Conservation (phyloP, 495 filamentous ascomycete genomes). For the Podospora pseudocomata region DNA sequence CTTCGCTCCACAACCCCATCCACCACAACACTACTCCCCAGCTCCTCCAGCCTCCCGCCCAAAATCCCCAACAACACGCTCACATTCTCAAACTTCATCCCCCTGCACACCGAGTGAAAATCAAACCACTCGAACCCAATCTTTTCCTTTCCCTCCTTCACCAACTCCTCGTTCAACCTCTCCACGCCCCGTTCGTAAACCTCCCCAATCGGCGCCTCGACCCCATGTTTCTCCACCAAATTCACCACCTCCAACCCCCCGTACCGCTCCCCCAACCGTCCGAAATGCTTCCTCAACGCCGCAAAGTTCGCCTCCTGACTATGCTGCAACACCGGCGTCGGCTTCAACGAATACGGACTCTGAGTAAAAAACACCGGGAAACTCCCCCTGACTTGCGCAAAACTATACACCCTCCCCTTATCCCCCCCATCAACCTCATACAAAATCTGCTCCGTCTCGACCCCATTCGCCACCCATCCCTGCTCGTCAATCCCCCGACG, state of each 20-base stretch:
- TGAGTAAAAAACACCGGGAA: slow-evolving; percentile 93
- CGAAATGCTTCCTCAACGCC: slow-evolving; percentile 78
- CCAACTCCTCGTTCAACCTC: slow-evolving; percentile 58
- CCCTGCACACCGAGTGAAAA: slow-evolving; percentile 83
- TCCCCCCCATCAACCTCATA: slow-evolving; percentile 56
- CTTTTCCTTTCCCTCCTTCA: slow-evolving; percentile 44
- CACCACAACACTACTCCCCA: slow-evolving; percentile 60
- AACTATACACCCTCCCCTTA: slow-evolving; percentile 67
- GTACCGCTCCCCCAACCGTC: slow-evolving; percentile 60
- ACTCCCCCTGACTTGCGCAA: slow-evolving; percentile 79
- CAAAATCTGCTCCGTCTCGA: slow-evolving; percentile 92
- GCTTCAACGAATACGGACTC: slow-evolving; percentile 87
- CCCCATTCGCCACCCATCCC: slow-evolving; percentile 81
- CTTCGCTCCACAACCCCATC: slow-evolving; percentile 42
- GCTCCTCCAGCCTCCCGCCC: slow-evolving; percentile 56
- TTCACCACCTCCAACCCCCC: slow-evolving; percentile 75
- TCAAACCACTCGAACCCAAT: slow-evolving; percentile 90
- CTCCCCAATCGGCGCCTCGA: slow-evolving; percentile 72
- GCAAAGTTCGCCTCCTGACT: slow-evolving; percentile 68
- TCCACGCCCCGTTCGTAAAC: slow-evolving; percentile 65
- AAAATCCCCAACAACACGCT: slow-evolving; percentile 68
- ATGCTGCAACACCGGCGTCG: slow-evolving; percentile 74
- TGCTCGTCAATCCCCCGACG: slow-evolving; percentile 87
- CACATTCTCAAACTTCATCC: slow-evolving; percentile 97
- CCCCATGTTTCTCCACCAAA: slow-evolving; percentile 80